Evolutionary conservation across 2,329 filamentous ascomycete species (phyloP), one percentile per base, ranked within the genome.

Genomic region (Juglanconis juglandina): DNA sequence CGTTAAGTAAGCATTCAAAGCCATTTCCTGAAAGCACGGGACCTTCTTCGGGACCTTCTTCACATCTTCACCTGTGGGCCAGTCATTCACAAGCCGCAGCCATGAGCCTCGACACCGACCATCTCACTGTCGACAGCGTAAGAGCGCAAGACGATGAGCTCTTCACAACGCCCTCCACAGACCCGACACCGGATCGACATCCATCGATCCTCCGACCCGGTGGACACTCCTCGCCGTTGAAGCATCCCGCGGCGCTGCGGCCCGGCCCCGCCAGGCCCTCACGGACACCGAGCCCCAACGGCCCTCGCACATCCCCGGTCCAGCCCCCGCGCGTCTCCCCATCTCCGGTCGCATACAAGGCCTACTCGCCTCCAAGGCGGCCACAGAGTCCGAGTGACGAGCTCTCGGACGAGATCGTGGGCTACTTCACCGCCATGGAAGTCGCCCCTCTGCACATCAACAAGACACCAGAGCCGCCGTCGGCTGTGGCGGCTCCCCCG

Each of bases 211-310:
- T 63, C 32, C 49, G 59, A 24, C 61, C 61, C 9, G 61, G 61
- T 17, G 61, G 61, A 7, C 61, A 60, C 24, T n/a, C 61, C 48
- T 63, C 61, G 5, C 61, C 61, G 8, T 34, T 63, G 11, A 44
- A 56, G 7, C 53, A 60, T 53, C 61, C 61, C 8, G 56, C 61
- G 8, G 58, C 59, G 2, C 58, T 63, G 8, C 42, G 61, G 6
- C 61, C 61, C 11, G 61, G 61, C n/a, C 58, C 58, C 11, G 61
- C 58, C 8, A 50, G 56, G 24, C 55, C 33, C n/a, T 60, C 61
- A 14, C 58, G 59, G 14, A 35, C 54, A 3, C 53, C 58, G 4
- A 51, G 55, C 14, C 55, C 55, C 17, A 1, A 34, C 13, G n/a
- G 32, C 54, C 37, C 24, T 24, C 34, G 58, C 46, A 34, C 49